A percentile compares a stretch with the other conserved stretches of the same genome.
Conservation (phyloP, 2,329 filamentous ascomycete species). For the Hymenoscyphus salicellus region DNA sequence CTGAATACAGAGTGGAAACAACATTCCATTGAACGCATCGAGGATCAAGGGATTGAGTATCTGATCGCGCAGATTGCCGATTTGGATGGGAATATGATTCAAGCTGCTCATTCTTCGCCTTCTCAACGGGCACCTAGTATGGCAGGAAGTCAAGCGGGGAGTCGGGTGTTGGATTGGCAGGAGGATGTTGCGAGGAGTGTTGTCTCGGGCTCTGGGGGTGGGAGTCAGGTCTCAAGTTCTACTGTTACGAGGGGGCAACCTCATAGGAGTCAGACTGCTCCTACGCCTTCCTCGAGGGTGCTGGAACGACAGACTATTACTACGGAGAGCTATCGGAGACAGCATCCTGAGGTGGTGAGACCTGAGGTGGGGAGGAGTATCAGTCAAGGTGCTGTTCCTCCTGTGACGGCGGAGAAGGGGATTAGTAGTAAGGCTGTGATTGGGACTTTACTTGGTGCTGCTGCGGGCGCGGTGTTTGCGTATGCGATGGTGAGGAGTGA, state of each 20-base stretch:
- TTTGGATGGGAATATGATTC: conserved; percentile 79
- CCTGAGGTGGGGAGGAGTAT: not conserved
- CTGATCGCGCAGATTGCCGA: conserved; percentile 63
- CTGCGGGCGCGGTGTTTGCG: conserved; percentile 71
- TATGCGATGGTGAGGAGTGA: conserved; percentile 70
- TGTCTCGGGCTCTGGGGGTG: not conserved
- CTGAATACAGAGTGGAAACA: conserved; percentile 14
- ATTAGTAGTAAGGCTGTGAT: conserved; percentile 63
- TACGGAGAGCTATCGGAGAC: conserved; percentile 12
- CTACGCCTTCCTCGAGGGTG: not conserved
- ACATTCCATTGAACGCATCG: conserved; percentile 11
- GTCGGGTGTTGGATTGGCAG: conserved; percentile 44
- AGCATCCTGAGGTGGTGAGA: conserved; percentile 1
- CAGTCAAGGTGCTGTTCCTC: not conserved
- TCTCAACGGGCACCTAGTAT: conserved; percentile 2
- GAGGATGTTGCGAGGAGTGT: conserved; percentile 37
- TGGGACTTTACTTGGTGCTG: conserved; percentile 74
- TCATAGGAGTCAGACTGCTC: not conserved
- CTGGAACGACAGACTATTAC: conserved; percentile 8
- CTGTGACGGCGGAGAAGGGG: conserved; percentile 26
- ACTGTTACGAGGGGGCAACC: too few species aligned
- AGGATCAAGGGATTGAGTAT: conserved; percentile 14
- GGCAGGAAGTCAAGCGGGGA: conserved; percentile 35
- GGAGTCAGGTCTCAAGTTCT: not conserved
- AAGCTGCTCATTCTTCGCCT: conserved; percentile 59